phyloP scores from a whole-genome alignment of 345 rosid species.

The Microcos paniculata region DNA sequence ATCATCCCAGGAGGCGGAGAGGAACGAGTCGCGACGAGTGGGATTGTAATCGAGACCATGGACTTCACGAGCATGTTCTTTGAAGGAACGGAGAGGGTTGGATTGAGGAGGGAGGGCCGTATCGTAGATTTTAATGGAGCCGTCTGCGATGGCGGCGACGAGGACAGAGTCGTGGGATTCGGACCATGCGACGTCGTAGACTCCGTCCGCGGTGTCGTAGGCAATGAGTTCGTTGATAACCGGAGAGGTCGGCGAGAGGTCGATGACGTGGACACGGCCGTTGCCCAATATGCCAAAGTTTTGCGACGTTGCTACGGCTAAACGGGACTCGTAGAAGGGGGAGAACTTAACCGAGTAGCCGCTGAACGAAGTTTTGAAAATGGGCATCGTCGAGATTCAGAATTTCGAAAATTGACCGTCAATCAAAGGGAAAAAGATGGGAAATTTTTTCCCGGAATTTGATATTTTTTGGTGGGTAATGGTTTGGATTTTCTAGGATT shows the following conservation, averaged over 20 bases:
- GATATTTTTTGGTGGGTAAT: neutral
- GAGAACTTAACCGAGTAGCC: conserved; percentile 91
- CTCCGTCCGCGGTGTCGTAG: conserved; percentile 86
- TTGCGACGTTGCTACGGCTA: conserved; percentile 89
- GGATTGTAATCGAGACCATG: conserved; percentile 83
- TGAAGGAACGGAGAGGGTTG: conserved; percentile 77
- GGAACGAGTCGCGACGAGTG: conserved; percentile 89
- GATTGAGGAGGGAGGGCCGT: conserved; percentile 65
- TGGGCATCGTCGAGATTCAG: conserved; percentile 47
- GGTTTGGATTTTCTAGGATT: neutral
- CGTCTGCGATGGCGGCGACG: conserved; percentile 77
- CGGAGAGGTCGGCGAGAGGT: conserved; percentile 59
- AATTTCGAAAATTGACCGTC: neutral
- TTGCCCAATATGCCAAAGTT: conserved; percentile 96
- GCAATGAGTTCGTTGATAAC: conserved; percentile 52
- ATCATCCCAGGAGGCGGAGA: conserved; percentile 91
- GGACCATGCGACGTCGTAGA: conserved; percentile 88
- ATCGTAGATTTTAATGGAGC: conserved; percentile 87
- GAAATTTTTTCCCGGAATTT: neutral
- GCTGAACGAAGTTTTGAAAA: conserved; percentile 77
- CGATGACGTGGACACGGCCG: conserved; percentile 85
- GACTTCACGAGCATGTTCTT: conserved; percentile 92
- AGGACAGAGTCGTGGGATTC: conserved; percentile 93
- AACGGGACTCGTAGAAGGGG: conserved; percentile 82
- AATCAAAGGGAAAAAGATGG: neutral